Evolutionary conservation across 306 rosid species (phyloP).

Genomic region (Gleditsia sinensis): DNA sequence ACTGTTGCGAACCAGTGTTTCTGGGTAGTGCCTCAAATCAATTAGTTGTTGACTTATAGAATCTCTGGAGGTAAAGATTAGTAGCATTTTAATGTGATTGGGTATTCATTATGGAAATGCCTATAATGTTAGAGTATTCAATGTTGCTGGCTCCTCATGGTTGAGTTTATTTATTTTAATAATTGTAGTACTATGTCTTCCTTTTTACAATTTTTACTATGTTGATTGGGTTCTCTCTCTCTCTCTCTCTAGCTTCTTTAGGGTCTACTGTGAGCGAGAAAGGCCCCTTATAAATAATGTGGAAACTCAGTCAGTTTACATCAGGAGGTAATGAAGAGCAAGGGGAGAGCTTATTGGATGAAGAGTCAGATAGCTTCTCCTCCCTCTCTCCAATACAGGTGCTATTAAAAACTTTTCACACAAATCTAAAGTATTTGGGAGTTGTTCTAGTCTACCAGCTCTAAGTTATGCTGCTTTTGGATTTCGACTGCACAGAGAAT

Average conservation of each 20-base stretch:
- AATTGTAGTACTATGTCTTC: background rate
- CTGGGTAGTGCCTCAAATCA: no score
- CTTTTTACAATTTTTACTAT: conserved; percentile 1
- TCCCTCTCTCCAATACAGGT: conserved; percentile 82
- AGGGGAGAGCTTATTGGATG: conserved; percentile 59
- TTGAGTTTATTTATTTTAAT: background rate
- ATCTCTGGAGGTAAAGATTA: background rate
- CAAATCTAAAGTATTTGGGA: conserved; percentile 4
- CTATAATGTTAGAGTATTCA: background rate
- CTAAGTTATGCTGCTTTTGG: conserved; percentile 33
- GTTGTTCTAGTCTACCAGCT: conserved; percentile 6
- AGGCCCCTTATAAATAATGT: conserved; percentile 53
- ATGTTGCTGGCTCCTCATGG: background rate
- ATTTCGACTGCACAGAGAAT: conserved; percentile 68
- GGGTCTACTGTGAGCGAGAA: conserved; percentile 13
- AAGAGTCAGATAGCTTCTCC: conserved; percentile 63
- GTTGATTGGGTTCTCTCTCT: background rate
- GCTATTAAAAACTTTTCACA: conserved; percentile 20
- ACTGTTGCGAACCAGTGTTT: background rate
- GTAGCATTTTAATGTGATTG: background rate
- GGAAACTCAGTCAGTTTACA: conserved; percentile 52
- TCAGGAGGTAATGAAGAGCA: conserved; percentile 51
- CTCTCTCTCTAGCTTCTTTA: background rate
- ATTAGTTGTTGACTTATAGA: background rate
- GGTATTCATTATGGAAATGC: background rate